These are phyloP conservation scores for Crinitomyces ghanaensis DNA, from an alignment of 805 yeast species.

Conservation along the genomic window DNA sequence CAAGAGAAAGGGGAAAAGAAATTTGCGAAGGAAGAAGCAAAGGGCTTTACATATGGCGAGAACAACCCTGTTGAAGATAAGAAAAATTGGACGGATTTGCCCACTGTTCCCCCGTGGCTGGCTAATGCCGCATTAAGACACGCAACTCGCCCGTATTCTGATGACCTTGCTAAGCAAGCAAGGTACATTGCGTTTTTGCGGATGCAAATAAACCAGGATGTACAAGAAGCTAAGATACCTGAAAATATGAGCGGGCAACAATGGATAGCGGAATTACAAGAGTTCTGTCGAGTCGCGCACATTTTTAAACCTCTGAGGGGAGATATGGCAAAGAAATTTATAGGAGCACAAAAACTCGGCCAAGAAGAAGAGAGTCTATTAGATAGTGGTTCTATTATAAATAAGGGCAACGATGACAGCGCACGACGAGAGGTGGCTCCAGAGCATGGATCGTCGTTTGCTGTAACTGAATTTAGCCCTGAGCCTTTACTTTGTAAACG, in stretches of 20 bases:
- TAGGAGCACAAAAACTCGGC: constrained; percentile 9
- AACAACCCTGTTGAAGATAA: no score
- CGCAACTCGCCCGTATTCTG: constrained; percentile 14
- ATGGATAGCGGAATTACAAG: constrained; percentile 14
- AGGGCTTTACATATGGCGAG: no score
- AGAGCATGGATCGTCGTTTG: no score
- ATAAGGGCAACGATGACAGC: no score
- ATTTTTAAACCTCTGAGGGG: constrained; percentile 19
- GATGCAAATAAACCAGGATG: constrained; percentile 9
- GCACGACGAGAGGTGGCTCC: no score
- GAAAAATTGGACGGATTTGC: no score
- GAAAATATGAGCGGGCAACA: neutral
- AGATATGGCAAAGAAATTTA: constrained; percentile 18
- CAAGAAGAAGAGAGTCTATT: no score
- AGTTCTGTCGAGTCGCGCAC: constrained; percentile 18
- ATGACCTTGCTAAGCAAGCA: constrained; percentile 12
- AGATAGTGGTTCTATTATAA: no score
- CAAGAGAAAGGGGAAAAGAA: no score
- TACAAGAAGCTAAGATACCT: constrained; percentile 3
- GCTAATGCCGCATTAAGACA: constrained; percentile 15
- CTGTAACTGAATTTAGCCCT: constrained; percentile 14
- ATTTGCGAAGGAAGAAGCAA: no score
- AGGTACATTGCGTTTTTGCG: constrained; percentile 17
- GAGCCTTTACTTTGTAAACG: constrained; percentile 19
- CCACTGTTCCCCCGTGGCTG: no score